phyloP scores from a whole-genome alignment of 192 early-diverging fungal species.

The Oehlia diaphana region DNA sequence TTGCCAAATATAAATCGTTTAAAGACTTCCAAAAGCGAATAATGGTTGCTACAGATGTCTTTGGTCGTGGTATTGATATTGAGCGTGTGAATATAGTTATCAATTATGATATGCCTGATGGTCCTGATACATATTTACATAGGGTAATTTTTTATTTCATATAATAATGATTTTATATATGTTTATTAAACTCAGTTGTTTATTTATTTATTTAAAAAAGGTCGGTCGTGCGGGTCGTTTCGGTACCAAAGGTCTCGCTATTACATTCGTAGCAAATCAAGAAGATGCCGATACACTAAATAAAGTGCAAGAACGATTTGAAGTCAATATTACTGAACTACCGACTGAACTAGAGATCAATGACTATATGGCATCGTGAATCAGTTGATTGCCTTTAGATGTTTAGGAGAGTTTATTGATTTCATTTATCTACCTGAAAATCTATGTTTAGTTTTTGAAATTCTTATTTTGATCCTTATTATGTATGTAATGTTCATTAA shows the following conservation, averaged over 20 bases:
- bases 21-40: constrained; percentile 94
- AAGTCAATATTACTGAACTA: constrained; percentile 89
- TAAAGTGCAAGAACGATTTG: constrained; percentile 90
- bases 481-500: not conserved
- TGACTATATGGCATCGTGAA: constrained; percentile 49
- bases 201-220: not conserved
- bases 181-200: not conserved
- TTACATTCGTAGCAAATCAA: constrained; percentile 88
- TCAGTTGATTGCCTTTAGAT: not conserved
- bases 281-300: constrained; percentile 78
- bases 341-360: constrained; percentile 85
- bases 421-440: not conserved
- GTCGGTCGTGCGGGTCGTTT: constrained; percentile 98
- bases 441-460: not conserved
- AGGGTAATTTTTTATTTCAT: constrained; percentile 46
- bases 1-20: constrained; percentile 90
- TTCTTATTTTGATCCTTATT: not conserved
- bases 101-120: constrained; percentile 97
- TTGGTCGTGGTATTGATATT: constrained; percentile 98
- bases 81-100: constrained; percentile 99
- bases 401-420: too few species aligned
- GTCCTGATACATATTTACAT: constrained; percentile 90
- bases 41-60: constrained; percentile 96
- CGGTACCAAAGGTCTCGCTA: constrained; percentile 97
- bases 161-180: not conserved